Evolutionary conservation across 176 grass and related monocot genomes (phyloP).

Genomic region (Cocos nucifera): DNA sequence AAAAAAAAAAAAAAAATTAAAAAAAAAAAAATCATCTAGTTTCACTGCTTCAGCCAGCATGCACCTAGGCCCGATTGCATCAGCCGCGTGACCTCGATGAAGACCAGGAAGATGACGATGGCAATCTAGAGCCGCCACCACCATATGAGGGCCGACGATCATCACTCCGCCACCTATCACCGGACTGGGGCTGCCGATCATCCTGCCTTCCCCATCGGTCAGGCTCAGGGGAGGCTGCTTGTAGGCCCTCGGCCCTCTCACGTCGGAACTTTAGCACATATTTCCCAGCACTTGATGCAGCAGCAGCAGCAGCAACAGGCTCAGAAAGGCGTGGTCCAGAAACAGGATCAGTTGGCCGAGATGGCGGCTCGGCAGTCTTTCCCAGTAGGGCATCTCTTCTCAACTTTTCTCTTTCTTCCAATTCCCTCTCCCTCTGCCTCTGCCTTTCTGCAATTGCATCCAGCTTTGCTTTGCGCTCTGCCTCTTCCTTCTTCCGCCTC

Average conservation of each 20-base stretch:
- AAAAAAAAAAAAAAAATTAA: no score
- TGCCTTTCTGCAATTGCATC: slow-evolving; percentile 79
- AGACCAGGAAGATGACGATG: slow-evolving; percentile 1
- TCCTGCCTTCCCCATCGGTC: slow-evolving; percentile 11
- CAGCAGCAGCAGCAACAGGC: slow-evolving; percentile 3
- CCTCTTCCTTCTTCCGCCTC: slow-evolving; percentile 64
- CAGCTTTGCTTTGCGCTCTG: slow-evolving; percentile 70
- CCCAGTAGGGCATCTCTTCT: slow-evolving; percentile 40
- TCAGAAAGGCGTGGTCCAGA: background rate
- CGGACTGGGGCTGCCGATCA: background rate
- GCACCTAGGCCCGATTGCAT: background rate
- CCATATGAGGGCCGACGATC: slow-evolving; percentile 30
- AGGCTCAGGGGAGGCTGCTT: slow-evolving; percentile 17
- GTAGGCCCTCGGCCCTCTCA: background rate
- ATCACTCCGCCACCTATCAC: slow-evolving; percentile 54
- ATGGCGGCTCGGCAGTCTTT: slow-evolving; percentile 16
- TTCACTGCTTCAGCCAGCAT: background rate
- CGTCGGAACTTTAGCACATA: slow-evolving; percentile 57
- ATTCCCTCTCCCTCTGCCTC: slow-evolving; percentile 53
- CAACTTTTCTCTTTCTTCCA: slow-evolving; percentile 60
- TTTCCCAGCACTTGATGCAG: slow-evolving; percentile 30
- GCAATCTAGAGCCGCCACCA: background rate
- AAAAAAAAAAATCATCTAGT: no score
- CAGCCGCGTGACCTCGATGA: background rate
- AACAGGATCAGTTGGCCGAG: slow-evolving; percentile 1